These are phyloP conservation scores for Hypoxylon crocopeplum DNA, from an alignment of 495 filamentous ascomycete species.

Conservation along the genomic window DNA sequence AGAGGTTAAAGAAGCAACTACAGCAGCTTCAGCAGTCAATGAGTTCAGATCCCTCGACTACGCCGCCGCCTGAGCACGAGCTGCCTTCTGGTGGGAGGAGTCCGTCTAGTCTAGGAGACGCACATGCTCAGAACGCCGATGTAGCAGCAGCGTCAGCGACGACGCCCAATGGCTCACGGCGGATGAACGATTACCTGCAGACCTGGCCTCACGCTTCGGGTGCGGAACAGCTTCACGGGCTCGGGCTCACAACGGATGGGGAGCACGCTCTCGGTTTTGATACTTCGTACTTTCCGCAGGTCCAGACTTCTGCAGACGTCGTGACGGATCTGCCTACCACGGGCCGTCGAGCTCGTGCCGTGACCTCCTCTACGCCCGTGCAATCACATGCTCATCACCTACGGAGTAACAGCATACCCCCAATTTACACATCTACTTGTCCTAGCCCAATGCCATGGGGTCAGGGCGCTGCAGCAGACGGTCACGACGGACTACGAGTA, in stretches of 20 bases:
- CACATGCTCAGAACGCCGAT: slow-evolving; percentile 31
- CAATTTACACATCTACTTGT: slow-evolving; percentile 30
- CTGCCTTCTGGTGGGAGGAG: slow-evolving; percentile 37
- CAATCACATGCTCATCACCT: slow-evolving; percentile 29
- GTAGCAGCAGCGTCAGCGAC: slow-evolving; percentile 16
- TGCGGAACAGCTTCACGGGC: slow-evolving; percentile 32
- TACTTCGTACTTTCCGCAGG: slow-evolving; percentile 36
- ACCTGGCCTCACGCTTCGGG: slow-evolving; percentile 34
- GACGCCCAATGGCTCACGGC: slow-evolving; percentile 33
- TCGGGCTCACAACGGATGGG: slow-evolving; percentile 37
- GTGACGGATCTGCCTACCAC: slow-evolving; percentile 35
- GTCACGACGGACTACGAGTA: slow-evolving; percentile 32
- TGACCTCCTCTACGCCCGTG: slow-evolving; percentile 28
- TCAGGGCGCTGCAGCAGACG: slow-evolving; percentile 24
- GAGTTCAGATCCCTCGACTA: slow-evolving; percentile 34
- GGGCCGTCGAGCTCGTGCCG: slow-evolving; percentile 32
- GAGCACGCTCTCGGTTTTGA: slow-evolving; percentile 36
- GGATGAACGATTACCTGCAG: slow-evolving; percentile 39
- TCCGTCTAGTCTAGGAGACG: slow-evolving; percentile 35
- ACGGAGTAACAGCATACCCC: slow-evolving; percentile 42
- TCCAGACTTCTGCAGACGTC: slow-evolving; percentile 34
- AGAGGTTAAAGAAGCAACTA: slow-evolving; percentile 42
- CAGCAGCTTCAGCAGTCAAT: slow-evolving; percentile 40
- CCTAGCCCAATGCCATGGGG: slow-evolving; percentile 38
- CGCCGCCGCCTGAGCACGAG: slow-evolving; percentile 41